Evolutionary conservation across 2,329 filamentous ascomycete species (phyloP).

Genomic region (Colletotrichum sp.): DNA sequence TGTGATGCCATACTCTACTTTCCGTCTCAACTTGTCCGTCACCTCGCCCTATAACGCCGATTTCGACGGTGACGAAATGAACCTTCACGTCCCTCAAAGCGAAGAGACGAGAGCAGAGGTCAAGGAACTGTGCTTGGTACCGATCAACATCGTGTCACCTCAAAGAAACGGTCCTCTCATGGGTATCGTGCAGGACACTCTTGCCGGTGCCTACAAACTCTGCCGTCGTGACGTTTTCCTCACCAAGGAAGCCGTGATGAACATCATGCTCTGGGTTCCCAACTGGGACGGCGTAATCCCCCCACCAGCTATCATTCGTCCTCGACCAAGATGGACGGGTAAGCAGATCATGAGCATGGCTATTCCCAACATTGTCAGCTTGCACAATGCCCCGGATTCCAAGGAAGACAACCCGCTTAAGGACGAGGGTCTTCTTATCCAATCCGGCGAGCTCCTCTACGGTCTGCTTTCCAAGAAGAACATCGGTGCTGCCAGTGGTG

Average conservation of each 20-base stretch:
- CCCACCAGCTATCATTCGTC: slow-evolving; percentile 91
- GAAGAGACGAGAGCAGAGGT: slow-evolving; percentile 97
- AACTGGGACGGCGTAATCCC: slow-evolving; percentile 97
- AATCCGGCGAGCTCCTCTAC: slow-evolving; percentile 87
- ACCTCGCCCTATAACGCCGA: slow-evolving; percentile 99
- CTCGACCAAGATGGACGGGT: slow-evolving; percentile 91
- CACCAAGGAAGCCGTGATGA: slow-evolving; percentile 91
- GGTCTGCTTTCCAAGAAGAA: slow-evolving; percentile 93
- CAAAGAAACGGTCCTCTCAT: slow-evolving; percentile 97
- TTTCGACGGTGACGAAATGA: slow-evolving; percentile 99
- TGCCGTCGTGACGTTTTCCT: slow-evolving; percentile 92
- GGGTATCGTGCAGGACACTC: slow-evolving; percentile 98
- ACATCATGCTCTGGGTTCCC: slow-evolving; percentile 95
- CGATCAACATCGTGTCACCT: slow-evolving; percentile 96
- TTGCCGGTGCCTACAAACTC: slow-evolving; percentile 97
- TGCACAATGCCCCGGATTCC: slow-evolving; percentile 69
- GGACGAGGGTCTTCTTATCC: slow-evolving; percentile 82
- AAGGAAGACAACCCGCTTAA: slow-evolving; percentile 66
- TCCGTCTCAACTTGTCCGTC: slow-evolving; percentile 95
- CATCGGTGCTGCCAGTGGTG: slow-evolving; percentile 86
- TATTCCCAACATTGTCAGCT: slow-evolving; percentile 85
- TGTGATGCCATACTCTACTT: slow-evolving; percentile 99
- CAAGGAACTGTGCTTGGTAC: slow-evolving; percentile 95
- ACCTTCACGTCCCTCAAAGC: slow-evolving; percentile 97
- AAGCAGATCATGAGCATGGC: slow-evolving; percentile 97